Base-by-base conservation (phyloP, 1,284 basidiomycete species). In the Lentinus polychrous region DNA sequence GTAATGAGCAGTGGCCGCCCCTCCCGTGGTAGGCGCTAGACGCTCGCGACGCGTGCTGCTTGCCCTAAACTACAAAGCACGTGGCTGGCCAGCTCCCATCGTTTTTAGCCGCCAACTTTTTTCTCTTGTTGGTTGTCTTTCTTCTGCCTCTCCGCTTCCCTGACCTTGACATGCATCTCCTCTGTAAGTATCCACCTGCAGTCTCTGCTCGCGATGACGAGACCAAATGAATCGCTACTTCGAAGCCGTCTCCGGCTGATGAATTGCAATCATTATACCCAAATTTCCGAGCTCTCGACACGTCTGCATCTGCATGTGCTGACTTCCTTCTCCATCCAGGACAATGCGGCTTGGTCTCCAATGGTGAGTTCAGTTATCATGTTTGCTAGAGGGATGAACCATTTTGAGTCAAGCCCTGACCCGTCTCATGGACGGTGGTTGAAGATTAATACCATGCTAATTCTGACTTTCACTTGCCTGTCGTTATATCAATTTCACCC, bases 401-500 rank as follows among this genome's bases (percentile, higher is more conserved):
- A 76, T 71, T 81, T 87, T 86, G 84, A 87, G 86, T 89, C 86
- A 89, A 89, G 86, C 85, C 72, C 86, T 83, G 82, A 88, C 65
- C 70, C 66, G 76, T 86, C 81, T 79, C 49, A 79, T 76, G 81
- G 81, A 83, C 72, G 65, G 67, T 70, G 57, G 60, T 72, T 84
- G 85, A 83, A 72, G 84, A 84, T 68, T 63, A 27, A 58, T 72
- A 59, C 83, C 86, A 88, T 88, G 85, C 85, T 88, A 88, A 88
- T 88, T 75, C 84, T 88, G 85, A 86, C 68, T 51, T 62, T 56
- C 49, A 12, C 33, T 53, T 44, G 14, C 46, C 37, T 52, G 22
- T 49, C 22, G 42, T 33, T 31, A 49, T 31, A 15, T 41, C 11
- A 49, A 66, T 14, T 8, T 17, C 10, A 32, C 41, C 15, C 20